Evolutionary conservation across 1,139 yeast species (phyloP), one percentile per base, ranked within the genome.

Genomic region (Nakaseomyces sp.): DNA sequence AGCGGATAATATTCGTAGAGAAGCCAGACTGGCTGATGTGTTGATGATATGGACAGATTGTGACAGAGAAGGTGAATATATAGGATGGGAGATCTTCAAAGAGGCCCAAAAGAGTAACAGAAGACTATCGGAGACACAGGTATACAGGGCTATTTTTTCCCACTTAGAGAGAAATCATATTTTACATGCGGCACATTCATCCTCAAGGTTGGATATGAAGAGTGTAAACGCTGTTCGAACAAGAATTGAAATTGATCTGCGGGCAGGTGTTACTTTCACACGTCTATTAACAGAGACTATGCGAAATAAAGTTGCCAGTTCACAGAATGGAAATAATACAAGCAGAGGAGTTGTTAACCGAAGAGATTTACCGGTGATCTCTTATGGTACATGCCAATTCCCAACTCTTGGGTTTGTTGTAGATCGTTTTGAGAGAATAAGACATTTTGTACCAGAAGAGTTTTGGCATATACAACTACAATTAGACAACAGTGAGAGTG

Each of bases 21-120:
- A 88, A 57, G 86, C 91, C 3, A 61, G 80, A 32, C 58, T 55
- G 25, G 76, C 85, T 4, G 73, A 77, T 42, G 68, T 70, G 41
- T 66, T 93, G 49, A 85, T 86, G 83, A 87, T 93, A 8, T 93
- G 98, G 98, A 93, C 98, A 1, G 99, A 93, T 71, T 91, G 97
- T 65, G 99, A 93, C 69, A 71, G 98, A 36, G 99, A 93, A 60
- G 99, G 99, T 1, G 99, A 93, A 63, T 83, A 81, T 60, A 93
- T 93, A 48, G 99, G 98, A 0, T 79, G 76, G 69, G 97, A 91
- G 58, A 77, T 93, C 19, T 71, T 75, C 41, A 72, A 76, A 45
- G 82, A 81, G 4, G 96, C 96, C 0, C 61, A 64, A 40, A 68
- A 68, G 50, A 73, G 73, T 0, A 88, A 86, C 59, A 56, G 66